Base-by-base conservation (phyloP, 31 red algal species). In the Odonthalia washingtoniensis region DNA sequence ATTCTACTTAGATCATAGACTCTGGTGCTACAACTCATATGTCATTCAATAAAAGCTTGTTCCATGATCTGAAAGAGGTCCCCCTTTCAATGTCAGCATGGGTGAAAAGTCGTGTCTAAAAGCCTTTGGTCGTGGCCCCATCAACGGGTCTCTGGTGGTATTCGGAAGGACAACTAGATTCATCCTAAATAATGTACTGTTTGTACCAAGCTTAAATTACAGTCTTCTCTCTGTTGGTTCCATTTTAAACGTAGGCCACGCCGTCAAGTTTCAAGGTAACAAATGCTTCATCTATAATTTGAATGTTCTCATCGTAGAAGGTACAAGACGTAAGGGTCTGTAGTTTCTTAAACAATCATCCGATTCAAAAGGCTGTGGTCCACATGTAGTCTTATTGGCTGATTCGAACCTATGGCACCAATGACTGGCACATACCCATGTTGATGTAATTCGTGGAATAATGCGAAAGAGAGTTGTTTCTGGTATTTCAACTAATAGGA, bases 1-100 rank as follows among this genome's bases (percentile, higher is more conserved):
- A 14, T 21, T 14, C 49, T 21, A 57, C 21, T 57, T 81, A 32
- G 78, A 14, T 43, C 46, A 0, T 81, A 69, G 78, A 67, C 67
- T 81, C 78, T 81, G 6, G 78, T 34, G 0, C 78, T 17, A 81
- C 45, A 69, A 45, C 78, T 12, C 52, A 81, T 32, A 81, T 81
- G 78, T 62, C 53, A 16, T 81, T n/a, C 6, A 34, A 21, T 0
- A n/a, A 27, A 18, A 9, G 26, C 17, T 0, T 67, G 46, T 66
- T 81, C 32, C 34, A 81, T 26, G 0, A 6, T 18, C 28, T 18
- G 27, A 65, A 30, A 43, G 17, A 9, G 9, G 32, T 26, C 21
- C 32, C 9, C 40, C 41, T 9, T 34, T 27, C 27, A 14, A n/a
- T 67, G 30, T 81, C 24, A 34, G 41, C 0, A 44, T 81, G 46